Base-by-base conservation (phyloP, 257 asterid species). In the Capsicum baccatum region DNA sequence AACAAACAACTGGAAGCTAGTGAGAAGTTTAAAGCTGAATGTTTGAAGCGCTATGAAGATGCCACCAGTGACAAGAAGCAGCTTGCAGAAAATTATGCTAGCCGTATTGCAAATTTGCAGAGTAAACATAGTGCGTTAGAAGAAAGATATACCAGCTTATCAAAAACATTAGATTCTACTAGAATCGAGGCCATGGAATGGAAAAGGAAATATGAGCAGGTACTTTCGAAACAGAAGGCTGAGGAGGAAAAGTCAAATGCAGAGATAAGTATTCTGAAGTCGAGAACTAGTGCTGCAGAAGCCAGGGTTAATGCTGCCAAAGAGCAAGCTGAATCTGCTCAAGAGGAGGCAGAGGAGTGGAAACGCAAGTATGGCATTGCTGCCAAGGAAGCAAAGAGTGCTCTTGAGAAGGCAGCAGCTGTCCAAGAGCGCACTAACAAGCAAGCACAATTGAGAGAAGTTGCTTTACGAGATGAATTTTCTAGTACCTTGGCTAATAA, bases 291-390 rank as follows among this genome's bases (percentile, higher is more conserved):
- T 87, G 99, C 99, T 79, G 97, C 99, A 69, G 99, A 94, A 86
- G 99, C 99, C 84, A 93, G 99, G 89, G 89, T 97, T 67, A 97
- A 94, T 74, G 99, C 99, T 83, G 96, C 98, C 83, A 93, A 92
- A 84, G 99, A 97, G 88, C 94, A 92, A 84, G 94, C 97, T 58
- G 94, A 93, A 63, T 95, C 99, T 83, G 97, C 99, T 54, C 91
- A 88, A 82, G 99, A 97, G 87, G 99, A 95, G 90, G 97, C 99
- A 9, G 95, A 91, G 87, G 99, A 97, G 91, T 97, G 99, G 99
- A 91, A 91, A 89, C 95, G 98, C 54, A 97, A 97, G 78, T 97
- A 91, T 81, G 97, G 90, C 60, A 86, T 93, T 89, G 98, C 99
- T 56, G 94, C 89, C 58, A 91, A 92, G 90, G 99, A 97, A 85